Evolutionary conservation across 441 rosid species (phyloP), one percentile per base, ranked within the genome.

Genomic region (Mallotus japonicus): DNA sequence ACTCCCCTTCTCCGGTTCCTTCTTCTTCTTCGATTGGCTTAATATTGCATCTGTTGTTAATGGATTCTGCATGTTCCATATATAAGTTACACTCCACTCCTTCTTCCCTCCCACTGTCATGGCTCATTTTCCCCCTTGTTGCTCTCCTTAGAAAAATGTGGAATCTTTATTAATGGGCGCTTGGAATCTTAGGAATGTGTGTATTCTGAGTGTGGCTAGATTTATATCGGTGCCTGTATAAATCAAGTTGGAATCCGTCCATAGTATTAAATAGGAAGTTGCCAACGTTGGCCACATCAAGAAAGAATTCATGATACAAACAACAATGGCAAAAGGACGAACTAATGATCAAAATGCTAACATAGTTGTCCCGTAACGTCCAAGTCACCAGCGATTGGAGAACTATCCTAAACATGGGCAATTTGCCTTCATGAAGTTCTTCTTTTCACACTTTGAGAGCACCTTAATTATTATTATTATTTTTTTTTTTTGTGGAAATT

Each of bases 171-270:
- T 24, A 24, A 24, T 0, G 28, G 28, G 28, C n/a, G n/a, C 0
- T 22, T 17, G 57, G 46, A 70, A 59, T 59, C 73, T 46, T 10
- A 59, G 73, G 44, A 28, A 59, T 70, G 65, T 46, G 17, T 44
- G 59, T 46, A 42, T 24, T 17, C 42, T 12, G 6, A 58, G 65
- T 19, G 55, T 12, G 3, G 57, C 44, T 46, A 6, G 56, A 46
- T 46, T 44, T 59, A 70, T 70, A 46, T 24, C 14, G 62, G 34
- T 24, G 17, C 34, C 12, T 3, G 10, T 8, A 8, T 63, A 54
- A 20, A 20, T 47, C n/a, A 69, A 69, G 51, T 15, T 40, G 53
- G 24, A 28, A 68, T 54, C 62, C 6, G 1, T 10, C 46, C 16
- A 5, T 22, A 58, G 3, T 3, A 15, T 56, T 42, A 42, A 14